Percentiles rank a stretch among this genome's conserved stretches.
These are phyloP conservation scores for Epipyxis sp. DNA, from an alignment of 108 stramenopile genomes.

Conservation along the genomic window DNA sequence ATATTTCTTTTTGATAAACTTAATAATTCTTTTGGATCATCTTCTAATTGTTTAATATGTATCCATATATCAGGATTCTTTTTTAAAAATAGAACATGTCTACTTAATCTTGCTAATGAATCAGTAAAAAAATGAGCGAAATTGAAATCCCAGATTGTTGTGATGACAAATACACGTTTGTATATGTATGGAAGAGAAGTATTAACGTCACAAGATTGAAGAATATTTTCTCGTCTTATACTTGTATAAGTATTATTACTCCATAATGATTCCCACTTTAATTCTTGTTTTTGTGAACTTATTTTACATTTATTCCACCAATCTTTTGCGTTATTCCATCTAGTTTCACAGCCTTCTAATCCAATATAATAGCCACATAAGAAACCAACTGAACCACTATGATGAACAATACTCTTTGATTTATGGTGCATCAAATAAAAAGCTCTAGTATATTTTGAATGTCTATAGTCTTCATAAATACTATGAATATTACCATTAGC, in stretches of 20 bases:
- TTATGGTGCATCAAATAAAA: too few relatives aligned
- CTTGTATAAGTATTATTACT: not conserved
- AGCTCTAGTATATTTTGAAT: too few relatives aligned
- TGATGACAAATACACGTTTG: not conserved
- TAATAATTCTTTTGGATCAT: too few relatives aligned
- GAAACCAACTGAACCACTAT: not conserved
- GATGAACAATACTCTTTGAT: too few relatives aligned
- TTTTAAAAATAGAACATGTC: not conserved
- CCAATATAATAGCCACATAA: not conserved
- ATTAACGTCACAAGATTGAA: not conserved
- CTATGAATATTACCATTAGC: too few relatives aligned
- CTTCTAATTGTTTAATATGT: not conserved
- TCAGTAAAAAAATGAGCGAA: conserved; percentile 4
- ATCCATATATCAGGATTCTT: not conserved
- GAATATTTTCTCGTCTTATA: not conserved
- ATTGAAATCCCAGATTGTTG: not conserved
- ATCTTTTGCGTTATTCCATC: not conserved
- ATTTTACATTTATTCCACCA: conserved; percentile 16
- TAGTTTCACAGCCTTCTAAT: conserved; percentile 5
- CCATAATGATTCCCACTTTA: not conserved
- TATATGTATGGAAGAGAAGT: too few relatives aligned
- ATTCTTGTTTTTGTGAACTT: not conserved
- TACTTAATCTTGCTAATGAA: not conserved
- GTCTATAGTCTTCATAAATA: too few relatives aligned
- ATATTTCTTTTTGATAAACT: too few relatives aligned